A percentile compares a stretch with the other conserved stretches of the same genome.
phyloP scores from a whole-genome alignment of 306 rosid genomes.

The Mimosa bimucronata region DNA sequence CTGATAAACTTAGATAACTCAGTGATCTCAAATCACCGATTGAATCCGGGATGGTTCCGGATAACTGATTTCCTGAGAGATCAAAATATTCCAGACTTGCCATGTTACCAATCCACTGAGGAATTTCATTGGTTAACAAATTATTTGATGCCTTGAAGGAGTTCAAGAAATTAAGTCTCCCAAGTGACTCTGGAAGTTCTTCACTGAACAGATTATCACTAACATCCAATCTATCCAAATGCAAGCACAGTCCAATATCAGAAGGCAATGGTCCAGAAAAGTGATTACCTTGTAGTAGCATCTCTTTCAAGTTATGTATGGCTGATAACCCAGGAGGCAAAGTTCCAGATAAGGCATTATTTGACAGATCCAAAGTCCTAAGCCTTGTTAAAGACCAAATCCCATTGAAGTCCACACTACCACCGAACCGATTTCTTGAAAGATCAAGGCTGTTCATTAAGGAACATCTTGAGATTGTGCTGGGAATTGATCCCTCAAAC shows the following conservation, averaged over 20 bases:
- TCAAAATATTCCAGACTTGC: conserved; percentile 59
- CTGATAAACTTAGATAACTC: conserved; percentile 52
- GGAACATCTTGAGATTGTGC: conserved; percentile 57
- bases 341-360: conserved; percentile 65
- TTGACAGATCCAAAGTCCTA: conserved; percentile 76
- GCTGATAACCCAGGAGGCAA: conserved; percentile 67
- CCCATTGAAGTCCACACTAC: conserved; percentile 56
- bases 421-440: conserved; percentile 65
- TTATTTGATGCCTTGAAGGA: conserved; percentile 55
- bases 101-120: conserved; percentile 77
- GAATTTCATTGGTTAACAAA: conserved; percentile 52
- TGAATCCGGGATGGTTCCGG: conserved; percentile 61
- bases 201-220: conserved; percentile 63
- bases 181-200: conserved; percentile 56
- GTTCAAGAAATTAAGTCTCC: conserved; percentile 51
- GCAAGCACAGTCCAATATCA: conserved; percentile 76
- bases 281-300: conserved; percentile 56
- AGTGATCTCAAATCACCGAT: conserved; percentile 59
- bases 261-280: conserved; percentile 72
- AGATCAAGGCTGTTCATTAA: conserved; percentile 64
- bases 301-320: conserved; percentile 69
- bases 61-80: conserved; percentile 65
- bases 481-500: conserved; percentile 73
- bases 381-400: conserved; percentile 71
- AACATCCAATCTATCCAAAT: conserved; percentile 63